phyloP scores from a whole-genome alignment of 2,329 filamentous ascomycete species.

The Keithomyces neogunnii region DNA sequence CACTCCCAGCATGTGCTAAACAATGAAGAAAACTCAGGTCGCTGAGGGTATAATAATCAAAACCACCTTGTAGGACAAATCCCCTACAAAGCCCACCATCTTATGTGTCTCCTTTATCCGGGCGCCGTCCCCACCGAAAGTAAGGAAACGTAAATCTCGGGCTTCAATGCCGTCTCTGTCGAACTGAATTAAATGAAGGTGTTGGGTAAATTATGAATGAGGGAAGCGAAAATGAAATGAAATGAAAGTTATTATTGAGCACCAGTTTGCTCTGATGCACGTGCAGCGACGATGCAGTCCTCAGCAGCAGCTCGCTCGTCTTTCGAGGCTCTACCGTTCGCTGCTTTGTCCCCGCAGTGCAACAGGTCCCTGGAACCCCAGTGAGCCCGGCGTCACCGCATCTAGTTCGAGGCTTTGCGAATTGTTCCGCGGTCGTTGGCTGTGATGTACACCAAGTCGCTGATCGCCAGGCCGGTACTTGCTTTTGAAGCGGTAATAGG shows the following conservation, averaged over 20 bases:
- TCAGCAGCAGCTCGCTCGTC: background rate
- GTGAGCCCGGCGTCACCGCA: conserved; percentile 36
- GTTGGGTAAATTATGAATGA: background rate
- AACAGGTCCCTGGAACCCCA: conserved; percentile 47
- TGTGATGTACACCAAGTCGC: conserved; percentile 53
- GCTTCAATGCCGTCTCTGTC: background rate
- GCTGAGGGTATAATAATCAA: conserved; percentile 8
- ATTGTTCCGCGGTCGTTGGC: conserved; percentile 35
- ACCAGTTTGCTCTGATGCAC: background rate
- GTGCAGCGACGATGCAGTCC: background rate
- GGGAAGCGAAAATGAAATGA: background rate
- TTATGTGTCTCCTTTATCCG: background rate
- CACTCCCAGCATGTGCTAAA: background rate
- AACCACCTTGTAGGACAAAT: conserved; percentile 5
- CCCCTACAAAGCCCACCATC: background rate
- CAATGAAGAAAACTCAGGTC: background rate
- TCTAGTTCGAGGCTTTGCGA: conserved; percentile 65
- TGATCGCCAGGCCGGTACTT: conserved; percentile 75
- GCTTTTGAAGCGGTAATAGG: conserved; percentile 80
- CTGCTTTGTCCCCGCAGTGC: conserved; percentile 30
- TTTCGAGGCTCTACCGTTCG: background rate
- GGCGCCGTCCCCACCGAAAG: background rate
- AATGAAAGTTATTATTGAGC: background rate
- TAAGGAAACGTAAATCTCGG: background rate
- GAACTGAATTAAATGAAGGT: background rate